Conservation (phyloP, 345 rosid species). For the Jatropha curcas region DNA sequence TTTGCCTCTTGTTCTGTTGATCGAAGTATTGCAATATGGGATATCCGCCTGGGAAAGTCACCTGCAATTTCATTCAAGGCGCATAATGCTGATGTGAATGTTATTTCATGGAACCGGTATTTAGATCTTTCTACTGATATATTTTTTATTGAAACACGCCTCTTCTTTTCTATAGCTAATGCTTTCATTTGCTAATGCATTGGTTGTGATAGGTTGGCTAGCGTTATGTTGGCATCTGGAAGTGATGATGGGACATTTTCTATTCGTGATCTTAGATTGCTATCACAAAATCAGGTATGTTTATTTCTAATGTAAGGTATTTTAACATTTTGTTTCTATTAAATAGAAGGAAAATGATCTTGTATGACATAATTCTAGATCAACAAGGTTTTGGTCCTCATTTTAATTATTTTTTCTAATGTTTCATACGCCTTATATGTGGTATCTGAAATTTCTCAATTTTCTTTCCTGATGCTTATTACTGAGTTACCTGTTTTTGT, state of each 20-base stretch:
- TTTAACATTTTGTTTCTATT: background rate
- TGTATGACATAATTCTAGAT: background rate
- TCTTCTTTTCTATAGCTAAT: background rate
- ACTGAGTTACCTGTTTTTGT: background rate
- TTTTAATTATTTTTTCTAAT: background rate
- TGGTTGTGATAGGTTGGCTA: slow-evolving; percentile 64
- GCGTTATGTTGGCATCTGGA: slow-evolving; percentile 94
- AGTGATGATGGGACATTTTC: slow-evolving; percentile 95
- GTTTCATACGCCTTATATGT: background rate
- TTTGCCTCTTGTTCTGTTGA: slow-evolving; percentile 93
- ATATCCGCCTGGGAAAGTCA: slow-evolving; percentile 64
- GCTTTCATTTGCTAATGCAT: slow-evolving; percentile 2
- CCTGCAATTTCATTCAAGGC: slow-evolving; percentile 77
- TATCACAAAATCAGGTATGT: slow-evolving; percentile 24
- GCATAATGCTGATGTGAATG: slow-evolving; percentile 90
- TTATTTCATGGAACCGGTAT: slow-evolving; percentile 96
- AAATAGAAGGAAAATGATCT: background rate
- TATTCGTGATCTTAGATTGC: slow-evolving; percentile 80
- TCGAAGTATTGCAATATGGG: slow-evolving; percentile 85
- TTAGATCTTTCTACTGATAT: slow-evolving; percentile 9
- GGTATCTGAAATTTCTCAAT: background rate
- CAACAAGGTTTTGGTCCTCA: background rate
- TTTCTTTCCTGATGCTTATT: too few species aligned
- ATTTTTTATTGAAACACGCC: background rate
- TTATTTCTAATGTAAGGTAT: background rate